Evolutionary conservation across 1,139 yeast species (phyloP).

Genomic region (Scheffersomyces cryptocercus): DNA sequence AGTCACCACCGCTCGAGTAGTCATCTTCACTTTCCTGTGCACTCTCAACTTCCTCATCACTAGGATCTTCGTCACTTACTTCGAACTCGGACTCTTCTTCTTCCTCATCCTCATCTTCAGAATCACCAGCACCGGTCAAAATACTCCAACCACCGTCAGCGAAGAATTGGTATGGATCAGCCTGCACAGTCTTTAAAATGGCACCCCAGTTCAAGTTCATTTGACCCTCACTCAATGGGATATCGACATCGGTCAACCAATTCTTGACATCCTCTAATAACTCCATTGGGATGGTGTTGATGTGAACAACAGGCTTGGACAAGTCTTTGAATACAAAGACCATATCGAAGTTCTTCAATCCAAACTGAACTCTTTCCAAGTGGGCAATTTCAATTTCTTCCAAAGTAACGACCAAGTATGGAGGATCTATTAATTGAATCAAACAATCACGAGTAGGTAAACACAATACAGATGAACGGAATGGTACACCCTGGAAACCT

Average conservation of each 20-base stretch:
- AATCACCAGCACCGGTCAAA: constrained; percentile 71
- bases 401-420: constrained; percentile 86
- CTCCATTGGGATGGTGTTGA: constrained; percentile 93
- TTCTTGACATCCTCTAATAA: constrained; percentile 89
- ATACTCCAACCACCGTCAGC: constrained; percentile 96
- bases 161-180: constrained; percentile 94
- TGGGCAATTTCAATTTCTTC: constrained; percentile 94
- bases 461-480: constrained; percentile 89
- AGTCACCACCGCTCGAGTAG: constrained; percentile 31
- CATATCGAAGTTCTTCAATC: constrained; percentile 91
- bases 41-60: constrained; percentile 70
- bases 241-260: constrained; percentile 95
- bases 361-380: constrained; percentile 95
- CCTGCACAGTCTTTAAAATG: constrained; percentile 89
- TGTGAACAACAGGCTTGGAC: constrained; percentile 81
- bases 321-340: constrained; percentile 95
- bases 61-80: constrained; percentile 66
- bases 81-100: constrained; percentile 62
- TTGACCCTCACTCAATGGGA: constrained; percentile 92
- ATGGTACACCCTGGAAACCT: constrained; percentile 97
- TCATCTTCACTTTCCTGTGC: constrained; percentile 50
- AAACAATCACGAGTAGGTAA: constrained; percentile 98
- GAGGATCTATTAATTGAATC: constrained; percentile 91
- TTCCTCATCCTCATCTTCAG: constrained; percentile 63
- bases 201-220: constrained; percentile 95